phyloP scores from a whole-genome alignment of 1,284 basidiomycete species.

The Malassezia nana region DNA sequence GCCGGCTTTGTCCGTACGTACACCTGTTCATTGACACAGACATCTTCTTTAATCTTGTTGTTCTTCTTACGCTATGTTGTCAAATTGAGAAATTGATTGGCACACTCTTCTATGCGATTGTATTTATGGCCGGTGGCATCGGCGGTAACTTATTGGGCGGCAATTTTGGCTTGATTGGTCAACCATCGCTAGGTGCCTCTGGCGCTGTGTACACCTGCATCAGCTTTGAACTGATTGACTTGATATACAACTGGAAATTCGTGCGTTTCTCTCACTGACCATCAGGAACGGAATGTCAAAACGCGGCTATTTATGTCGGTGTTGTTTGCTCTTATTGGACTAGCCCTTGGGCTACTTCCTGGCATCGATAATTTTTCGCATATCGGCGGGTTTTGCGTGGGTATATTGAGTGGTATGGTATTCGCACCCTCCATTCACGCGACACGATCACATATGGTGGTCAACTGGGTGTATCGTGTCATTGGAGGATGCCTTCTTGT shows the following conservation, averaged over 20 bases:
- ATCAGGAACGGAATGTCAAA: slow-evolving; percentile 29
- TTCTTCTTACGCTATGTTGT: slow-evolving; percentile 67
- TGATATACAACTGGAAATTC: slow-evolving; percentile 84
- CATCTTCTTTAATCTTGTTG: slow-evolving; percentile 75
- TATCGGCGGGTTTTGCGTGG: slow-evolving; percentile 49
- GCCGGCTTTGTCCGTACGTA: slow-evolving; percentile 70
- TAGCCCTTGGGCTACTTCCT: slow-evolving; percentile 62
- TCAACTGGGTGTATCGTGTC: slow-evolving; percentile 65
- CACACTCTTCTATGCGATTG: slow-evolving; percentile 65
- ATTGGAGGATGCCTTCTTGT: slow-evolving; percentile 65
- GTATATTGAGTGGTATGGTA: slow-evolving; percentile 60
- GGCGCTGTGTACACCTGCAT: slow-evolving; percentile 84
- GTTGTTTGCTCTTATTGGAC: slow-evolving; percentile 70
- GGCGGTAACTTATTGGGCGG: slow-evolving; percentile 68
- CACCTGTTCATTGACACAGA: slow-evolving; percentile 9
- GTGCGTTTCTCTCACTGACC: slow-evolving; percentile 52
- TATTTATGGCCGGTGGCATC: slow-evolving; percentile 79
- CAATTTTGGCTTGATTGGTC: slow-evolving; percentile 73
- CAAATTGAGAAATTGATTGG: slow-evolving; percentile 59
- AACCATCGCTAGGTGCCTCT: slow-evolving; percentile 84
- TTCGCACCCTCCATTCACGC: slow-evolving; percentile 77
- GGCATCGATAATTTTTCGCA: slow-evolving; percentile 51
- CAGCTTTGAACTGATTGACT: slow-evolving; percentile 68
- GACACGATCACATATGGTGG: slow-evolving; percentile 62
- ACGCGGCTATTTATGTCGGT: slow-evolving; percentile 65